Evolutionary conservation across 352 stramenopile species (phyloP).

Genomic region (Thalassiosira mediterranea): DNA sequence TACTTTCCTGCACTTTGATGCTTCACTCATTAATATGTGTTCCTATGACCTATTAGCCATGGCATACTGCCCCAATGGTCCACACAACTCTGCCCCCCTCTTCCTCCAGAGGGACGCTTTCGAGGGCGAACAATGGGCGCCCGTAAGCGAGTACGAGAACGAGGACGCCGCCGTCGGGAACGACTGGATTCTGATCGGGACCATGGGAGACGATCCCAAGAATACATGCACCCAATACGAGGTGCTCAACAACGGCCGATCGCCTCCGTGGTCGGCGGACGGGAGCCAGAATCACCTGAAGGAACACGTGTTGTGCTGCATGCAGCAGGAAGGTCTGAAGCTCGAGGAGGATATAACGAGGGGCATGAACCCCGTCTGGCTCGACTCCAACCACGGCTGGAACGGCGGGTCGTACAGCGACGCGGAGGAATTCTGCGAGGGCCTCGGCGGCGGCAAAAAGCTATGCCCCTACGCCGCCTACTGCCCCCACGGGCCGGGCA

Average conservation of each 20-base stretch:
- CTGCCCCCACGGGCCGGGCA: conserved; percentile 28
- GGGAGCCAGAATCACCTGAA: conserved; percentile 24
- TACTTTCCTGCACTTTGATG: conserved; percentile 28
- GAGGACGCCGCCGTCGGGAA: no score
- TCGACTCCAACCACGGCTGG: conserved; percentile 16
- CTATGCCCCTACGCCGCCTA: conserved; percentile 25
- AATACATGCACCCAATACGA: conserved; percentile 21
- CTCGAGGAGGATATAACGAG: conserved; percentile 16
- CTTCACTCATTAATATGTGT: conserved; percentile 16
- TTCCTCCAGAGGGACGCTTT: conserved; percentile 12
- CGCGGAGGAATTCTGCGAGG: conserved; percentile 16
- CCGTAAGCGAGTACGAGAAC: neutral
- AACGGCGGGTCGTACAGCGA: conserved; percentile 19
- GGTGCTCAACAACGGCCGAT: conserved; percentile 1
- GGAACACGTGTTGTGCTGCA: conserved; percentile 29
- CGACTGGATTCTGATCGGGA: conserved; percentile 22
- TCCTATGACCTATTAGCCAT: conserved; percentile 20
- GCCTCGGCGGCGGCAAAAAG: neutral
- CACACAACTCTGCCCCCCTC: neutral
- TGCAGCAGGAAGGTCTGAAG: neutral
- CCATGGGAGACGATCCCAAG: neutral
- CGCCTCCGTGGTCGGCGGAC: conserved; percentile 15
- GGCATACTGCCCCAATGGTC: conserved; percentile 31
- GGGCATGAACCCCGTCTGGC: conserved; percentile 27
- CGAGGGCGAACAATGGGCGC: conserved; percentile 37